These are phyloP conservation scores for Rhamnella rubrinervis DNA, from an alignment of 331 rosid genomes.

Conservation along the genomic window DNA sequence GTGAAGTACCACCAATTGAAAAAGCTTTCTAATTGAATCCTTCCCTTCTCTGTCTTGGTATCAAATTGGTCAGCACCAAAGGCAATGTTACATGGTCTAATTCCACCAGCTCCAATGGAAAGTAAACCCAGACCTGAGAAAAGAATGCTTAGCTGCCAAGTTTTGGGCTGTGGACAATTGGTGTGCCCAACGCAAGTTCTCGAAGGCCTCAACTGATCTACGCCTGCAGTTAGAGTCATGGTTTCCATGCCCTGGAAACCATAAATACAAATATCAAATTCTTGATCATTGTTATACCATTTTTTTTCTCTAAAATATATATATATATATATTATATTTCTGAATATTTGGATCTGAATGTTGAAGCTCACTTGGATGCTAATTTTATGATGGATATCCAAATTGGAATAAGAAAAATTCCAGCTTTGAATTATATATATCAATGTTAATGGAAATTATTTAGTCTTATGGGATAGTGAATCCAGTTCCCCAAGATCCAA, in stretches of 20 bases:
- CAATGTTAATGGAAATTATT: no score
- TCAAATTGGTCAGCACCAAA: slow-evolving; percentile 94
- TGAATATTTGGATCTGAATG: no score
- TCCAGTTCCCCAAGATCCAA: no score
- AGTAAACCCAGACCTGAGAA: slow-evolving; percentile 53
- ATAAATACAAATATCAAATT: background rate
- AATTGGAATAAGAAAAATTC: no score
- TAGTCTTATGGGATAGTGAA: no score
- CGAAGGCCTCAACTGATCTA: slow-evolving; percentile 52
- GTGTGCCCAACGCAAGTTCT: slow-evolving; percentile 31
- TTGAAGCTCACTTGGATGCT: no score
- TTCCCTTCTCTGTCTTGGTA: slow-evolving; percentile 60
- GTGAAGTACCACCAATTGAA: slow-evolving; percentile 91
- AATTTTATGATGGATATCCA: no score
- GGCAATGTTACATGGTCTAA: slow-evolving; percentile 86
- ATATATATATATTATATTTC: no score
- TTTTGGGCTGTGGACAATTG: slow-evolving; percentile 43
- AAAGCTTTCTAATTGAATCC: slow-evolving; percentile 64
- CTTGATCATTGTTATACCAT: background rate
- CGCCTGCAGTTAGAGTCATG: slow-evolving; percentile 63
- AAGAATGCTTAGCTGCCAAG: slow-evolving; percentile 64
- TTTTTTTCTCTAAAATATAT: no score
- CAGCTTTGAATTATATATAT: no score
- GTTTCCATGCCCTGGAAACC: slow-evolving; percentile 60
- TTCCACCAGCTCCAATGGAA: slow-evolving; percentile 80